Base-by-base conservation (phyloP, 2,329 filamentous ascomycete genomes). In the Colletotrichum godetiae region DNA sequence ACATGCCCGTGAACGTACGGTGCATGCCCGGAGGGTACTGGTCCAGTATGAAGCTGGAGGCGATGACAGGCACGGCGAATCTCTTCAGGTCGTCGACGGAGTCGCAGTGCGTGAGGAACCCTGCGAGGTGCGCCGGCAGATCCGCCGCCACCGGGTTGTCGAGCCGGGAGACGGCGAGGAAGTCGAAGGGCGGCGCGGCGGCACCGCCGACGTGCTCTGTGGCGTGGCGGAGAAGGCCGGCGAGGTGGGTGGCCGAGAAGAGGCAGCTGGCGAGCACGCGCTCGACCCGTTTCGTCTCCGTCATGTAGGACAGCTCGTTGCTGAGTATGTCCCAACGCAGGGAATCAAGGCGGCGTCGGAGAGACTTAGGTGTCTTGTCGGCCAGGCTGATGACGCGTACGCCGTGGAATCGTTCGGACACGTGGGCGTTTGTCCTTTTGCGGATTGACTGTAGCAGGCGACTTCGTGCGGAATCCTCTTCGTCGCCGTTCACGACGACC, bases 241-340 rank as follows among this genome's bases (percentile, higher is more conserved):
- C 22, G 10, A 67, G 33, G 29, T 72, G n/a, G 29, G 53, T 63
- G 35, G 29, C 58, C n/a, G 22, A 72, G 13, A 72, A 72, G 10
- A 72, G 33, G 58, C 35, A 67, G 8, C 63, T 58, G 5, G 37
- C n/a, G 13, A 67, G 37, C 2, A 53, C 4, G 29, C 15, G 12
- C 37, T 67, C 6, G 2, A 60, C 42, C 4, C 22, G 2, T 42
- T 67, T 67, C 0, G 24, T 67, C 19, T 67, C 10, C 4, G 56
- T 10, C 12, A 67, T 67, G 4, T 67, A 67, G 15, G n/a, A 67
- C 22, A 67, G 64, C 42, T 67, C 4, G 22, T 67, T 67, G 24
- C 11, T 29, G 2, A 67, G 22, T 19, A 67, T 67, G 19, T 67
- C 56, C 24, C 4, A 67, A 5, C 13, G 13, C 6, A 67, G n/a